These are phyloP conservation scores for Digitaria exilis DNA, from an alignment of 202 grass and related monocot species.

Conservation along the genomic window DNA sequence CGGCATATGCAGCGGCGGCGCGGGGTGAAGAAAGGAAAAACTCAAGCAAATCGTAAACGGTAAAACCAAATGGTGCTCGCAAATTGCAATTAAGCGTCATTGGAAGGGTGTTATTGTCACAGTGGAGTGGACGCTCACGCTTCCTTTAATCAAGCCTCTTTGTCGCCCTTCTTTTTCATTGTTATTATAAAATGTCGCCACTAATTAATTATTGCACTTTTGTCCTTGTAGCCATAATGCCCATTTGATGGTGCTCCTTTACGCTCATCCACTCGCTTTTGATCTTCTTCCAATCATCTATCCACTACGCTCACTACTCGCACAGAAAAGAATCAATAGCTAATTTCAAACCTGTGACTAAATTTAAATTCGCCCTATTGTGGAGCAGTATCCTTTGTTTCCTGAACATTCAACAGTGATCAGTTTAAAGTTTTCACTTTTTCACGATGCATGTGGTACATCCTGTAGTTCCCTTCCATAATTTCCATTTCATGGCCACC, in stretches of 20 bases:
- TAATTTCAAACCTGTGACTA: neutral
- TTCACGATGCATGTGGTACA: neutral
- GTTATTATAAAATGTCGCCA: neutral
- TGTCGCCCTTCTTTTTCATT: neutral
- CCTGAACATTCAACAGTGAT: no score
- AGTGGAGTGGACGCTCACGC: neutral
- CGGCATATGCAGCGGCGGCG: constrained; percentile 77
- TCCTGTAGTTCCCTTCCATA: no score
- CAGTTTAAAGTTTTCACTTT: neutral
- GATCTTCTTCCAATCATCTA: neutral
- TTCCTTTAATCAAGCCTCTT: neutral
- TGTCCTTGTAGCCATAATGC: constrained; percentile 19
- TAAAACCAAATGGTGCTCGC: neutral
- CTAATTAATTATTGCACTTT: constrained; percentile 16
- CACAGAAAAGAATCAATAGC: neutral
- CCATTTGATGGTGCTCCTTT: neutral
- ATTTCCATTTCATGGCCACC: neutral
- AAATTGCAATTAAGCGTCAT: neutral
- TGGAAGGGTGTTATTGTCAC: constrained; percentile 2
- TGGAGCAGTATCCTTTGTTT: neutral
- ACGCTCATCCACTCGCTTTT: neutral
- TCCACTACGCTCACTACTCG: neutral
- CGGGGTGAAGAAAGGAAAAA: constrained; percentile 9
- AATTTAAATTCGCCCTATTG: no score
- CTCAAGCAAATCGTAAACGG: no score